phyloP scores from a whole-genome alignment of 257 asterid genomes.

The Ilex aquifolium region DNA sequence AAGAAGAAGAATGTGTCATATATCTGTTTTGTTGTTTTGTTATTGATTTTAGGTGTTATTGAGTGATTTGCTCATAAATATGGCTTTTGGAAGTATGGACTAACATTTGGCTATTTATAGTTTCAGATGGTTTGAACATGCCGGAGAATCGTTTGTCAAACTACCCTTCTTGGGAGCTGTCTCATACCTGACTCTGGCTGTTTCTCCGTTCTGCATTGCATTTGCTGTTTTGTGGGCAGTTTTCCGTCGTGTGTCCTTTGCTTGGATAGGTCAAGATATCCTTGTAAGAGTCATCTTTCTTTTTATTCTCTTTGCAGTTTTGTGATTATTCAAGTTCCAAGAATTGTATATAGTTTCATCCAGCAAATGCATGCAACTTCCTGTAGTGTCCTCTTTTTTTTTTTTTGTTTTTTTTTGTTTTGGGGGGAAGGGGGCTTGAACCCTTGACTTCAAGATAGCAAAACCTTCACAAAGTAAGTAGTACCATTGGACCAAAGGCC shows the following conservation, averaged over 20 bases:
- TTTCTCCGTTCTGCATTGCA: constrained; percentile 83
- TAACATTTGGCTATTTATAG: constrained; percentile 37
- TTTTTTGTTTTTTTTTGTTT: no score
- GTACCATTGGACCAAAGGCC: no score
- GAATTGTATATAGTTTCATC: no score
- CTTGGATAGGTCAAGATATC: constrained; percentile 99
- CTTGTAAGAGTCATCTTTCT: constrained; percentile 50
- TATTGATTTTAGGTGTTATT: background rate
- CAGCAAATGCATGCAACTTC: background rate
- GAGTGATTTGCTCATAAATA: background rate
- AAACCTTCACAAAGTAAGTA: no score
- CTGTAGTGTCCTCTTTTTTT: background rate
- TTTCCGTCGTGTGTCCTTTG: constrained; percentile 61
- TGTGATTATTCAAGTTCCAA: no score
- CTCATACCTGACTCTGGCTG: constrained; percentile 72
- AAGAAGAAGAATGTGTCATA: no score
- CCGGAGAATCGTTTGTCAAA: constrained; percentile 61
- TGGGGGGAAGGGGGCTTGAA: background rate
- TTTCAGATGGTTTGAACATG: constrained; percentile 86
- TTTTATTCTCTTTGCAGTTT: background rate
- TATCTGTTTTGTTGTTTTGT: no score
- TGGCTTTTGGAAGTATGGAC: constrained; percentile 20
- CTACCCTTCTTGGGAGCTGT: constrained; percentile 85
- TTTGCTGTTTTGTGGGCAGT: constrained; percentile 95
- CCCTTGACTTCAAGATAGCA: no score